Conservation (phyloP, 176 grass and related monocot genomes). For the Ampelocalamus luodianensis region DNA sequence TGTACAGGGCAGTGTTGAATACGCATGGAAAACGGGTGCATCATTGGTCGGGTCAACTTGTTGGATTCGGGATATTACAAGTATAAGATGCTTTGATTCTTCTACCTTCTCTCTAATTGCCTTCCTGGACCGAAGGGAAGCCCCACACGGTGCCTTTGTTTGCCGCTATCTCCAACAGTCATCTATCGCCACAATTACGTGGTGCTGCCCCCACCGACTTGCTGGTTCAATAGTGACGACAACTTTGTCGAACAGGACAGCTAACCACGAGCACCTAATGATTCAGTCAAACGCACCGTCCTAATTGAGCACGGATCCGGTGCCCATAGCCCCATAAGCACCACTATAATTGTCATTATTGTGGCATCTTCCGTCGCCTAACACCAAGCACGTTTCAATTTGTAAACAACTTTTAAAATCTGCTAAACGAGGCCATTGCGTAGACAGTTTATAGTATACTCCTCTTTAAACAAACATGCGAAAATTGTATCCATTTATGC, state of each 20-base stretch:
- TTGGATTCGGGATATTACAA: not conserved
- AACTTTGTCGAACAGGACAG: not conserved
- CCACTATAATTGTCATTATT: not conserved
- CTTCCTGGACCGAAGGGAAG: not conserved
- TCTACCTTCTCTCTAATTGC: not conserved
- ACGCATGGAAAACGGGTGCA: not conserved
- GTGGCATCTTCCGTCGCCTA: not conserved
- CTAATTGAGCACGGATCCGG: slow-evolving; percentile 21
- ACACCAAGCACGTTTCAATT: not conserved
- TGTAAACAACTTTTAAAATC: not conserved
- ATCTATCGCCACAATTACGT: not conserved
- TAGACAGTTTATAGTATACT: not conserved
- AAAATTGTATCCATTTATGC: not conserved
- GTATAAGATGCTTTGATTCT: not conserved
- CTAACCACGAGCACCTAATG: not conserved
- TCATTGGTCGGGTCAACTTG: not conserved
- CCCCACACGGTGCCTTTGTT: not conserved
- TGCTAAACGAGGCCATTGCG: not conserved
- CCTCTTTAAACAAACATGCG: not conserved
- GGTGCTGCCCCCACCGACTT: slow-evolving; percentile 18
- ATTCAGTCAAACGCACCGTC: slow-evolving; percentile 23
- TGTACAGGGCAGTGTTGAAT: not conserved
- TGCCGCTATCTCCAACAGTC: not conserved
- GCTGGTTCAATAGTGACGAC: not conserved
- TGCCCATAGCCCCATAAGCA: slow-evolving; percentile 40